Conservation (phyloP, 2,329 filamentous ascomycete genomes). For the Phialemonium atrogriseum region DNA sequence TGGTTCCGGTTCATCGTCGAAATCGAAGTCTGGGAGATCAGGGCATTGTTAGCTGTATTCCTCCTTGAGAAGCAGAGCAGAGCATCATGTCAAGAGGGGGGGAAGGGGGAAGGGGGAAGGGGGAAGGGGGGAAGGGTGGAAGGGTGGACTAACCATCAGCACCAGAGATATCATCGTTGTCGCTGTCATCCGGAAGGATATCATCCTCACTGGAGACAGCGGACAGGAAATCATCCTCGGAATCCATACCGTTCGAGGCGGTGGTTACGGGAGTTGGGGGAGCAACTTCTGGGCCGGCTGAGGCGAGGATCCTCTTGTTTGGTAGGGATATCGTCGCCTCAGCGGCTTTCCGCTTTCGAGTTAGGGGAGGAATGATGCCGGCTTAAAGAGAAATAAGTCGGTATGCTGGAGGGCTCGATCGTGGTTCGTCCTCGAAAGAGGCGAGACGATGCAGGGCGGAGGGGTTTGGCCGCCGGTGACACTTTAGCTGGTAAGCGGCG, state of each 20-base stretch:
- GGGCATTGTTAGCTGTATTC: too few relatives aligned
- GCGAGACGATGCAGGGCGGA: too few relatives aligned
- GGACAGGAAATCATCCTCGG: constrained; percentile 90
- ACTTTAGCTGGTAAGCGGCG: too few relatives aligned
- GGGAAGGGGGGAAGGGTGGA: constrained; percentile 2
- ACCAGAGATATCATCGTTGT: constrained; percentile 55
- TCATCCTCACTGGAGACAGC: constrained; percentile 71
- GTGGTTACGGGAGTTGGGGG: constrained; percentile 51
- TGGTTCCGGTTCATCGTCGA: constrained; percentile 47
- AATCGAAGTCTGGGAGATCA: constrained; percentile 56
- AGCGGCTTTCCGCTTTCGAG: constrained; percentile 56
- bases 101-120: constrained; percentile 3
- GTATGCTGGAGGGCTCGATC: too few relatives aligned
- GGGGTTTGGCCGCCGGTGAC: too few relatives aligned
- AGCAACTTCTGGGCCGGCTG: constrained; percentile 38
- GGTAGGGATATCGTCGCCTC: constrained; percentile 50
- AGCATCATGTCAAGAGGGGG: constrained; percentile 7
- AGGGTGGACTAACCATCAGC: constrained; percentile 35
- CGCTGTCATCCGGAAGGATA: constrained; percentile 68
- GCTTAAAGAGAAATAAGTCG: too few relatives aligned
- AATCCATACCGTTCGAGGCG: constrained; percentile 69
- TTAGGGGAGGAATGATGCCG: constrained; percentile 50
- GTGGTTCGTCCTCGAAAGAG: too few relatives aligned
- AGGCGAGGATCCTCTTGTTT: constrained; percentile 47
- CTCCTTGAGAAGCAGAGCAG: too few relatives aligned